Conservation (phyloP, 2,329 filamentous ascomycete genomes). For the Aspergillus fischeri region DNA sequence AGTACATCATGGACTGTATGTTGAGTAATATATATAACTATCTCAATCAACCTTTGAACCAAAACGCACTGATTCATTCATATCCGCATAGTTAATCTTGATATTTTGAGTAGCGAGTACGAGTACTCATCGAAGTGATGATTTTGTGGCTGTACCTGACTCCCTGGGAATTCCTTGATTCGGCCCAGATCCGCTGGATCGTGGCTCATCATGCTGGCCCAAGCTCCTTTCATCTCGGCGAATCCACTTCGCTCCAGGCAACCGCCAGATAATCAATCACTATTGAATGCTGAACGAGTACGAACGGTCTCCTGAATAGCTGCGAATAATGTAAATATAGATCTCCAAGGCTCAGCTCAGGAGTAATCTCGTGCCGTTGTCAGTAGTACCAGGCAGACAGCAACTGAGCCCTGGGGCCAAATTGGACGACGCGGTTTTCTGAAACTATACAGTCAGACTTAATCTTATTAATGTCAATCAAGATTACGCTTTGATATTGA, state of each 20-base stretch:
- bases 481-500: neutral
- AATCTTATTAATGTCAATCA: neutral
- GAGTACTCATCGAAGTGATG: neutral
- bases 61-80: neutral
- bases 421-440: constrained; percentile 1
- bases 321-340: neutral
- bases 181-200: neutral
- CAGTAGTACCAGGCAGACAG: neutral
- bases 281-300: neutral
- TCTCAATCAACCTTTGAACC: no score
- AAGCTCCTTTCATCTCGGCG: constrained; percentile 1
- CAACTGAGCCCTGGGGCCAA: constrained; percentile 1
- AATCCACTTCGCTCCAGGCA: constrained; percentile 10
- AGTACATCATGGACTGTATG: no score
- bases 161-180: neutral
- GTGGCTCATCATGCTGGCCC: constrained; percentile 7
- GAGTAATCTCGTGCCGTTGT: neutral
- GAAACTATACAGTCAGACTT: constrained; percentile 4
- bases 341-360: neutral
- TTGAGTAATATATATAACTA: no score
- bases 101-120: neutral
- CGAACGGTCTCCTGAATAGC: neutral
- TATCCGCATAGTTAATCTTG: neutral
- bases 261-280: neutral
- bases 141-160: neutral